phyloP scores from a whole-genome alignment of 495 filamentous ascomycete species.

The Lineolata rhizophorae region DNA sequence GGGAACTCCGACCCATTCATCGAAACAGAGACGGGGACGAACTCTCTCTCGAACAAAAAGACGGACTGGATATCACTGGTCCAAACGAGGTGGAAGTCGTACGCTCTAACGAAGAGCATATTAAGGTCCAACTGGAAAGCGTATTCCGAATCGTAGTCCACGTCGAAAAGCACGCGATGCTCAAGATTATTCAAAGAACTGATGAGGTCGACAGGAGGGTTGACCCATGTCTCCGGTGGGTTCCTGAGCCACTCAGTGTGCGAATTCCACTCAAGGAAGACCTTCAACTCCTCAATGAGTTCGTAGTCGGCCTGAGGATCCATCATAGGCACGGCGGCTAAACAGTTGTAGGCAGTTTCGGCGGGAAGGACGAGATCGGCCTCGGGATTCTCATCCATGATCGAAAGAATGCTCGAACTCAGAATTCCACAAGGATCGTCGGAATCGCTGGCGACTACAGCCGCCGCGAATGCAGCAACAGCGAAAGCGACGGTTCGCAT shows the following conservation, averaged over 20 bases:
- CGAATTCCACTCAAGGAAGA: not conserved
- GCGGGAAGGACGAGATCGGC: too few species aligned
- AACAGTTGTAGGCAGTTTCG: not conserved
- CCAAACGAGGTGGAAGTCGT: constrained; percentile 1
- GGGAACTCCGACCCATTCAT: not conserved
- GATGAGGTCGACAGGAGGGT: not conserved
- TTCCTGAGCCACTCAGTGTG: not conserved
- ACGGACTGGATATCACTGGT: not conserved
- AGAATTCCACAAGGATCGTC: too few species aligned
- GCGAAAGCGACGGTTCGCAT: too few species aligned
- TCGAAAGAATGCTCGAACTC: too few species aligned
- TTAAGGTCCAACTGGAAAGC: not conserved
- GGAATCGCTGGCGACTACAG: too few species aligned
- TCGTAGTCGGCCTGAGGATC: not conserved
- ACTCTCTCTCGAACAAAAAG: not conserved
- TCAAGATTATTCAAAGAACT: not conserved
- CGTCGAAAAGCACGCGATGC: too few species aligned
- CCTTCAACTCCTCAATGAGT: not conserved
- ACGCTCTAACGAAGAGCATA: not conserved
- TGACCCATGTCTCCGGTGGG: not conserved
- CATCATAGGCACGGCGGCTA: not conserved
- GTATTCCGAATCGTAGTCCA: too few species aligned
- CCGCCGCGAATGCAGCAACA: too few species aligned
- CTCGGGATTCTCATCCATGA: too few species aligned
- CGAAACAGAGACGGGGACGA: not conserved